These are phyloP conservation scores for Euphorbia lathyris DNA, from an alignment of 345 rosid species.

Conservation along the genomic window DNA sequence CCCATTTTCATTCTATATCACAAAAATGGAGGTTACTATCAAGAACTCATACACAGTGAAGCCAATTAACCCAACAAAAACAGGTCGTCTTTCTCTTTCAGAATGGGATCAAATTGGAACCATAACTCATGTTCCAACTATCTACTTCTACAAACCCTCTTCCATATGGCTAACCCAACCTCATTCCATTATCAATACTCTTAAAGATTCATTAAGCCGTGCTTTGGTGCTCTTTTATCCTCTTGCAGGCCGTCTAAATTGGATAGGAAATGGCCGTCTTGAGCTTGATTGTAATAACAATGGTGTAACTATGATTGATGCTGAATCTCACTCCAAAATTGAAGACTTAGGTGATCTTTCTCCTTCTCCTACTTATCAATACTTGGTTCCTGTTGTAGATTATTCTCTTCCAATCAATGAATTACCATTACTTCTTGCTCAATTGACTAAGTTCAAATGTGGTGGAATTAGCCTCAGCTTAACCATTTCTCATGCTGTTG, in stretches of 20 bases:
- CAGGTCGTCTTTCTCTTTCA: conserved; percentile 37
- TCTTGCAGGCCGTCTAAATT: conserved; percentile 55
- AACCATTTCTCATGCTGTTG: conserved; percentile 49
- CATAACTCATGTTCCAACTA: conserved; percentile 55
- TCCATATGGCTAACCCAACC: conserved; percentile 20
- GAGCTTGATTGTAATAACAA: conserved; percentile 44
- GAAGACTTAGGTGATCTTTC: conserved; percentile 41
- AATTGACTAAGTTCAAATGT: conserved; percentile 52
- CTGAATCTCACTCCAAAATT: conserved; percentile 35
- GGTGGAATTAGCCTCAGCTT: conserved; percentile 47
- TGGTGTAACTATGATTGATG: conserved; percentile 42
- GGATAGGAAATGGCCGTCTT: conserved; percentile 45
- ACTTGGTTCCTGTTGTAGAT: conserved; percentile 44
- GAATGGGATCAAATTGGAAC: conserved; percentile 57
- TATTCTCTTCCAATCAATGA: conserved; percentile 39
- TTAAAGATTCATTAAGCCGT: conserved; percentile 38
- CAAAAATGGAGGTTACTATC: conserved; percentile 18
- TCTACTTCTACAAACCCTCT: conserved; percentile 50
- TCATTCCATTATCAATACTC: conserved; percentile 26
- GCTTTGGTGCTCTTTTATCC: conserved; percentile 50
- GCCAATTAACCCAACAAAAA: conserved; percentile 44
- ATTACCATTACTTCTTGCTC: conserved; percentile 43
- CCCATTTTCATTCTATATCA: not conserved
- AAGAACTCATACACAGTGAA: conserved; percentile 25
- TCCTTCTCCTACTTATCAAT: conserved; percentile 26